Base-by-base conservation (phyloP, 2,329 filamentous ascomycete species). In the Talaromyces sp. region DNA sequence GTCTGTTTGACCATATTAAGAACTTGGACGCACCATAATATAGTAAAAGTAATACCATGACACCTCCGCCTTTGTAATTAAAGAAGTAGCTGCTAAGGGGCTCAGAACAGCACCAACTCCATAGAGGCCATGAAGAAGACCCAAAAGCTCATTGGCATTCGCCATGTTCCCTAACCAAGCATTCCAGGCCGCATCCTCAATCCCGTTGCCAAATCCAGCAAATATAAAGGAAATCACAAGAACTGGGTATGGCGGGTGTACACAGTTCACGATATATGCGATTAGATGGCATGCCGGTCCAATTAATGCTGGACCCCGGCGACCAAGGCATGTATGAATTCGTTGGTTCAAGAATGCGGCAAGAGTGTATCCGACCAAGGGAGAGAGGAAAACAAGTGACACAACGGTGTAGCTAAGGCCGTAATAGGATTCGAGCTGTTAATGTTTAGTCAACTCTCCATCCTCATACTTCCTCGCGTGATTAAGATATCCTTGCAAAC, bases 11-110 rank as follows among this genome's bases (percentile, higher is more conserved):
- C 14, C 4, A 35, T 4, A 13, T 4, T 13, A 5, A 13, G n/a
- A 11, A 2, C 32, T 24, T 7, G 32, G 11, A 44, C 79, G 56
- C 64, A 87, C 84, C 85, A 91, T 88, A 51, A 91, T 73, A 65
- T 90, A 91, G 70, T 90, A 93, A 70, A 88, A 92, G 11, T 77
- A 77, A 62, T 86, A 90, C 90, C 90, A 94, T 0, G 76, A 76
- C 45, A 87, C 65, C 3, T 74, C 60, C 0, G 74, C 83, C 58
- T 84, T 84, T 0, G 86, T 85, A 33, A 92, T 82, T 82, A 93
- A 85, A 4, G 82, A 81, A 0, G 89, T 91, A 1, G 88, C 88
- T 54, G 91, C 79, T 6, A 92, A 70, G 0, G 89, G 89, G 3
- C 81, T 78, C 11, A 91, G 75, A 0, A 87, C 86, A 1, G 86